phyloP scores from a whole-genome alignment of 2,329 filamentous ascomycete genomes.

The Diaporthe ampelina region DNA sequence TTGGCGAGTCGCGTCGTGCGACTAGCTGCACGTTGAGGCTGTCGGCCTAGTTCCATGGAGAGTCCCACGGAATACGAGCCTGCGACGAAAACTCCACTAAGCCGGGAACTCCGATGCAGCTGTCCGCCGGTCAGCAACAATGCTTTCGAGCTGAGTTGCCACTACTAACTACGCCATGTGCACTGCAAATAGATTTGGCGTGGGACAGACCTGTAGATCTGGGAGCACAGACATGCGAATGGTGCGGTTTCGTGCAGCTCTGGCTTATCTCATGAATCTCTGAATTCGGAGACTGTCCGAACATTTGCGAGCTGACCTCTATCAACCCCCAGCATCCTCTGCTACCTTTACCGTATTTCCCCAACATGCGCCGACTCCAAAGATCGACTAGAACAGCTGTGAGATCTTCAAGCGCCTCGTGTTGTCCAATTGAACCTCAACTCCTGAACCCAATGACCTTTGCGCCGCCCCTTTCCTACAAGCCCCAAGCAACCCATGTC shows the following conservation, averaged over 20 bases:
- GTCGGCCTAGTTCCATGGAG: slow-evolving; percentile 6
- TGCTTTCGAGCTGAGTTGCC: slow-evolving; percentile 6
- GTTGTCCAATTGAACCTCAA: background rate
- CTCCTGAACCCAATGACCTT: background rate
- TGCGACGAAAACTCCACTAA: background rate
- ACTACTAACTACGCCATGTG: background rate
- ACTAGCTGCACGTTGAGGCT: slow-evolving; percentile 16
- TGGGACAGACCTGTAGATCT: background rate
- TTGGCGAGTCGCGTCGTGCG: slow-evolving; percentile 4
- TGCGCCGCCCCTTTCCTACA: slow-evolving; percentile 3
- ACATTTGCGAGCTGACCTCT: background rate
- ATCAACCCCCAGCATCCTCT: background rate
- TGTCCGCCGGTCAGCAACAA: background rate
- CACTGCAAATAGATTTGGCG: background rate
- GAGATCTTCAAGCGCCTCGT: background rate
- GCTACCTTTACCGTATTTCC: background rate
- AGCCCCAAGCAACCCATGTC: background rate
- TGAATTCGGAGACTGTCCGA: slow-evolving; percentile 7
- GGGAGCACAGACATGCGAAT: background rate
- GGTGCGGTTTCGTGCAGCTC: background rate
- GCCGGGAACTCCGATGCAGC: slow-evolving; percentile 11
- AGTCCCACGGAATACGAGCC: slow-evolving; percentile 20
- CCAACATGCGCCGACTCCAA: background rate
- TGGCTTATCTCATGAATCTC: background rate
- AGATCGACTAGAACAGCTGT: background rate